Conservation (phyloP, 257 asterid genomes). For the Solanum virginianum region DNA sequence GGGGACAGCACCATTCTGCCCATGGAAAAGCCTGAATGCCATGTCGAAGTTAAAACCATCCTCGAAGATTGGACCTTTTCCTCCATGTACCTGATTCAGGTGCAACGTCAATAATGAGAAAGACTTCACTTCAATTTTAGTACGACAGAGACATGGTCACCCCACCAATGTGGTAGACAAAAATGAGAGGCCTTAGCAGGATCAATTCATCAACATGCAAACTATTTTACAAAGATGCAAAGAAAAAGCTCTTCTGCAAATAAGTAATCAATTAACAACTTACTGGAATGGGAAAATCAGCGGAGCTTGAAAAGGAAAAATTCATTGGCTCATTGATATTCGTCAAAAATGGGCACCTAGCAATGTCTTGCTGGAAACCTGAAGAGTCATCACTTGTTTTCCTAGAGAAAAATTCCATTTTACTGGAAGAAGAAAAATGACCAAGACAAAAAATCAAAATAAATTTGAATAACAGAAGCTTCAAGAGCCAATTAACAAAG, state of each 20-base stretch:
- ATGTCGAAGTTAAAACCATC: slow-evolving; percentile 88
- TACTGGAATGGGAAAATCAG: slow-evolving; percentile 52
- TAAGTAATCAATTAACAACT: slow-evolving; percentile 6
- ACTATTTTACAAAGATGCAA: neutral
- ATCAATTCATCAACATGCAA: neutral
- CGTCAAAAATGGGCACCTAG: slow-evolving; percentile 83
- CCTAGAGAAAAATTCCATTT: slow-evolving; percentile 61
- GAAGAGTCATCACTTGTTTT: slow-evolving; percentile 43
- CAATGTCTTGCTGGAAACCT: slow-evolving; percentile 37
- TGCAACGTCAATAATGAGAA: neutral
- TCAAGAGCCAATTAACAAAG: neutral
- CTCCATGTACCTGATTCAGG: slow-evolving; percentile 36
- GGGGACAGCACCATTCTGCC: slow-evolving; percentile 87
- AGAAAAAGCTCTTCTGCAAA: neutral
- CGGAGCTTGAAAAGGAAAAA: slow-evolving; percentile 60
- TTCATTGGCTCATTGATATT: slow-evolving; percentile 85
- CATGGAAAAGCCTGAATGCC: slow-evolving; percentile 91
- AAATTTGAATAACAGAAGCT: neutral
- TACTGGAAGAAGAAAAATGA: slow-evolving; percentile 11
- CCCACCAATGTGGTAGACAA: neutral
- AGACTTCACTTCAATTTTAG: neutral
- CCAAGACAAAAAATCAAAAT: slow-evolving; percentile 25
- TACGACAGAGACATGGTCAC: neutral
- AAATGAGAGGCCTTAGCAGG: neutral
- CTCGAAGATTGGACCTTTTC: slow-evolving; percentile 88